Evolutionary conservation across 139 green algal genomes (phyloP).

Genomic region (Ostreobium quekettii): DNA sequence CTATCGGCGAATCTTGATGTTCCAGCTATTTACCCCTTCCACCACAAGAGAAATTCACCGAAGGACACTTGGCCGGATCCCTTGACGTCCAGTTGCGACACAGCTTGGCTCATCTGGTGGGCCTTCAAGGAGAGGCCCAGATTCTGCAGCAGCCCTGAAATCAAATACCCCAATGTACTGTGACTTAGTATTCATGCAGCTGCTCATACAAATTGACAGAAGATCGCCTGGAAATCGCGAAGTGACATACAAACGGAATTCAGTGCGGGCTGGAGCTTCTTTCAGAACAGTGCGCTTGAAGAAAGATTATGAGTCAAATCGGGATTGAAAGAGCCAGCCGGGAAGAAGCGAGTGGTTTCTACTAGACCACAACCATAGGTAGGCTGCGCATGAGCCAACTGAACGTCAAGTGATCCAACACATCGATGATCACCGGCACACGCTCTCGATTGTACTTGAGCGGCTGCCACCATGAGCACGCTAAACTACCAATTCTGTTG

Average conservation of each 20-base stretch:
- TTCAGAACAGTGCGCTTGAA: background rate
- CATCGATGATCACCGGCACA: too few relatives aligned
- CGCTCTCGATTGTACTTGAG: too few relatives aligned
- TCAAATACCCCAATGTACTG: background rate
- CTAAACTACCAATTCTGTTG: background rate
- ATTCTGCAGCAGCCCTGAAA: conserved; percentile 39
- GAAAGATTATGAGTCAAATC: background rate
- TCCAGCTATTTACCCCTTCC: conserved; percentile 34
- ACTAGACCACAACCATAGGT: too few relatives aligned
- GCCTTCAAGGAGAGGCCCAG: conserved; percentile 39
- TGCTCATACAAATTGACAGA: background rate
- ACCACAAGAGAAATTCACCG: conserved; percentile 62
- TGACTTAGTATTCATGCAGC: background rate
- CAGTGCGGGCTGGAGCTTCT: background rate
- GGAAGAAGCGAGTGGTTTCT: too few relatives aligned
- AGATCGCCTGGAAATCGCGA: background rate
- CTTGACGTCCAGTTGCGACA: conserved; percentile 43
- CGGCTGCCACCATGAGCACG: background rate
- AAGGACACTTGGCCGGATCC: conserved; percentile 41
- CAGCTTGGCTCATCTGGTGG: conserved; percentile 44
- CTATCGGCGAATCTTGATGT: too few relatives aligned
- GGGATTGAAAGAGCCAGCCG: conserved; percentile 1
- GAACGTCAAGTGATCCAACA: too few relatives aligned
- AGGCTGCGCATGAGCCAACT: too few relatives aligned
- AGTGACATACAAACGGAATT: background rate